Conservation (phyloP, 495 filamentous ascomycete species). For the Tricharina praecox region DNA sequence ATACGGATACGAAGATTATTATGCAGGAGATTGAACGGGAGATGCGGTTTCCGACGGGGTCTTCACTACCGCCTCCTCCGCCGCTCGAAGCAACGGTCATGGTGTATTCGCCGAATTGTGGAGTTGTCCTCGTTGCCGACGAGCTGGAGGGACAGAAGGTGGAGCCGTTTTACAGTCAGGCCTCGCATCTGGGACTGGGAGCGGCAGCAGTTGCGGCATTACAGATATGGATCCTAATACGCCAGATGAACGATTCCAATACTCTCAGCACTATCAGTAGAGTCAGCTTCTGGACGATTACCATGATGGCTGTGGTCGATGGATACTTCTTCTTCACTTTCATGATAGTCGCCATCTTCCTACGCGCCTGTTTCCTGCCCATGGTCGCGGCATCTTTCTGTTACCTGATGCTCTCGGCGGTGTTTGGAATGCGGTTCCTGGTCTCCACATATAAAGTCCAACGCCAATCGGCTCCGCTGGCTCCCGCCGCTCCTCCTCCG, state of each 20-base stretch:
- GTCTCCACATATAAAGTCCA: constrained; percentile 78
- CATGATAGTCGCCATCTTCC: constrained; percentile 14
- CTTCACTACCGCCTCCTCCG: constrained; percentile 49
- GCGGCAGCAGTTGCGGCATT: constrained; percentile 46
- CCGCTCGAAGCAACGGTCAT: constrained; percentile 64
- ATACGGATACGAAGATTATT: constrained; percentile 11
- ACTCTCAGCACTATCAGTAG: constrained; percentile 89
- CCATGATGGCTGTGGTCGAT: constrained; percentile 75
- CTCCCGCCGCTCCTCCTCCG: constrained; percentile 23
- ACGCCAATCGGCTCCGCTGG: constrained; percentile 38
- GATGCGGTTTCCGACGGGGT: constrained; percentile 67
- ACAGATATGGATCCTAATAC: constrained; percentile 58
- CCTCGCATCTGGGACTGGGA: constrained; percentile 48
- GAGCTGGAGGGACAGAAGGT: constrained; percentile 65
- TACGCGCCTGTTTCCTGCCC: constrained; percentile 43
- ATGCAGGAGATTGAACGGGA: constrained; percentile 65
- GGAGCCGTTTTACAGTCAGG: constrained; percentile 51
- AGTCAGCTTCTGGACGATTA: constrained; percentile 75
- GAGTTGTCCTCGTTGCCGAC: constrained; percentile 76
- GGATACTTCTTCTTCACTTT: constrained; percentile 32
- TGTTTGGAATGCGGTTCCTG: constrained; percentile 68
- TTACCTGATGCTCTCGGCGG: constrained; percentile 52
- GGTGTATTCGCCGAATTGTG: constrained; percentile 86
- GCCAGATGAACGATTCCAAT: constrained; percentile 77
- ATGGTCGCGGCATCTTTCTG: constrained; percentile 53